phyloP scores from a whole-genome alignment of 352 stramenopile species.

The Halophytophthora polymorphica region DNA sequence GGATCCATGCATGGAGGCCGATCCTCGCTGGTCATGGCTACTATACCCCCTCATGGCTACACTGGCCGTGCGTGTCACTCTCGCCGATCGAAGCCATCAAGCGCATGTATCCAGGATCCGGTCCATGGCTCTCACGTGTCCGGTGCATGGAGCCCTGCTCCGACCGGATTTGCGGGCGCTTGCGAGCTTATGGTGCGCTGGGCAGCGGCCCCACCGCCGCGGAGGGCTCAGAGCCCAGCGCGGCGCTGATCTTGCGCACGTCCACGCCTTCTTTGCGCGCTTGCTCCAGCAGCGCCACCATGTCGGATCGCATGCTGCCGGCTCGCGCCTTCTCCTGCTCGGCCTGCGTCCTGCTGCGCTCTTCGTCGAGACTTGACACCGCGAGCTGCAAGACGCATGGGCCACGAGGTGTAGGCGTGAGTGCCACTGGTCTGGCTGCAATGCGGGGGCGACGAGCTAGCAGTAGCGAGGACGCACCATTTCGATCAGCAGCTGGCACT shows the following conservation, averaged over 20 bases:
- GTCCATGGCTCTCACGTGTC: no score
- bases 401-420: not conserved
- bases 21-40: no score
- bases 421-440: not conserved
- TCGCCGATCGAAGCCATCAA: no score
- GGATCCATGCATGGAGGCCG: no score
- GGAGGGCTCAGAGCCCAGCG: conserved; percentile 16
- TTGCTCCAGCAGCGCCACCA: conserved; percentile 68
- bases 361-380: conserved; percentile 79
- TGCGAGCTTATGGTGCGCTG: no score
- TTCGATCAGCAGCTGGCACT: conserved; percentile 82
- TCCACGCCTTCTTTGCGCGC: conserved; percentile 66
- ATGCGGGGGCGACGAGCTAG: not conserved
- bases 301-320: conserved; percentile 56
- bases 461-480: conserved; percentile 47
- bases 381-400: conserved; percentile 42
- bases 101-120: no score
- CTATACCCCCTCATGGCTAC: no score
- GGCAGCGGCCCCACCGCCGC: not conserved
- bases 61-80: no score
- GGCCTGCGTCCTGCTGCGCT: conserved; percentile 53
- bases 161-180: no score
- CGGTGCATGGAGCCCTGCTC: no score
- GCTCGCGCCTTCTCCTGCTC: conserved; percentile 60
- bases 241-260: conserved; percentile 46